Evolutionary conservation across 805 yeast species (phyloP), one percentile per base, ranked within the genome.

Genomic region (Candida parachauliodes): DNA sequence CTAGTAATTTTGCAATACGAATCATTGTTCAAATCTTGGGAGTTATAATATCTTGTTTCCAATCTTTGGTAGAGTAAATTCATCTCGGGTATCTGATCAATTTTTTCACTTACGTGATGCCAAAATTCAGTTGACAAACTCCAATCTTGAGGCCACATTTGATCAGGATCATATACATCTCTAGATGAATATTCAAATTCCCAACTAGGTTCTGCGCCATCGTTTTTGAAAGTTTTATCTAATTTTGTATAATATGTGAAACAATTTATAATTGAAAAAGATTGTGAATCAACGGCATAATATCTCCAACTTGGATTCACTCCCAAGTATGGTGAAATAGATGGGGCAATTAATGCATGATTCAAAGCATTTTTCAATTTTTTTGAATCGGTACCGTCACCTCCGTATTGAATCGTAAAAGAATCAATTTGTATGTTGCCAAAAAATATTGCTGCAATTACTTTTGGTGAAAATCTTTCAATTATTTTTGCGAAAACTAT

Each of bases 391-490:
- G 66, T 58, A 19, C 71, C 74, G 47, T 70, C 70, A 17, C 70
- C 60, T 2, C 72, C 71, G 50, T 80, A 81, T 32, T 78, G 59
- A 5, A 82, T 61, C 38, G 74, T 69, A 63, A 81, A 81, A 55
- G 81, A 83, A 57, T 82, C 89, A 46, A 65, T 62, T 50, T 82
- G 88, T 4, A 85, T 79, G 51, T 81, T 86, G 18, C 88, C 89
- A 52, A 72, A 80, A 65, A 82, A 82, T 21, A 79, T 64, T 32
- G 74, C 82, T 7, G 87, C 83, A 54, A 82, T 77, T 8, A 83
- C 78, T 50, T 71, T 70, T 14, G 85, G 86, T 22, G 83, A 74
- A 55, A 81, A 82, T 55, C 88, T 70, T 49, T 77, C 79, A 17
- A 82, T 68, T 27, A 81, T 75, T 44, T 74, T 74, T 22, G 70